Evolutionary conservation across 1,284 basidiomycete species (phyloP).

Genomic region (Cryptococcus jaspeensis): DNA sequence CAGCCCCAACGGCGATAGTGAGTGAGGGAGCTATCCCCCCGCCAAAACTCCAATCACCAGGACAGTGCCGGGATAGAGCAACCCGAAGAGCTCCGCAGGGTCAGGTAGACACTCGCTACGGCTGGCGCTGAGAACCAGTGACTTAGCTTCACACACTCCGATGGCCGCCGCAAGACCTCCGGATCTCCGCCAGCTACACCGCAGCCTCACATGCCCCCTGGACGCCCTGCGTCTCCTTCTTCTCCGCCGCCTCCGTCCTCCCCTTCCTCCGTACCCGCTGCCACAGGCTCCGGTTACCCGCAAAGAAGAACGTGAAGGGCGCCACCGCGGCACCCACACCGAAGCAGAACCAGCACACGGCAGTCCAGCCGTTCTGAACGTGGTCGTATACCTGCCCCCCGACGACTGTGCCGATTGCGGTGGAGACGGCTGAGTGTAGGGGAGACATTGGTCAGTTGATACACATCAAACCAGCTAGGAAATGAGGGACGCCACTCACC

Average conservation of each 20-base stretch:
- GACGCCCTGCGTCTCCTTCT: not conserved
- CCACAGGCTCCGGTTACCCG: conserved; percentile 13
- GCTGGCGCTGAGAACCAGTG: too few relatives aligned
- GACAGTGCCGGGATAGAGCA: too few relatives aligned
- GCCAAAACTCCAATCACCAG: too few relatives aligned
- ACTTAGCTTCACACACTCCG: too few relatives aligned
- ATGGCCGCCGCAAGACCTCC: too few relatives aligned
- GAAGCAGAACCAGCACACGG: conserved; percentile 35
- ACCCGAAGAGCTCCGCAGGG: too few relatives aligned
- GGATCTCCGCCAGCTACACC: too few relatives aligned
- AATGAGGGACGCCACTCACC: conserved; percentile 27
- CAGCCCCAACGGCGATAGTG: too few relatives aligned
- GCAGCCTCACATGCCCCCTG: too few relatives aligned
- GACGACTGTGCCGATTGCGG: conserved; percentile 37
- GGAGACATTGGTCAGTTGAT: not conserved
- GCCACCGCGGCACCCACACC: conserved; percentile 6
- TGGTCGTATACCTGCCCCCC: conserved; percentile 47
- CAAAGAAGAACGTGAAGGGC: conserved; percentile 17
- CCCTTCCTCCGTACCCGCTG: conserved; percentile 3
- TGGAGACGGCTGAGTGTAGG: conserved; percentile 25
- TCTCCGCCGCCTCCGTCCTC: not conserved
- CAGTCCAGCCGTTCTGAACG: conserved; percentile 36
- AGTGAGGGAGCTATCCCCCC: too few relatives aligned
- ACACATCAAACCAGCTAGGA: too few relatives aligned
- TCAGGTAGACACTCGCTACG: too few relatives aligned